Evolutionary conservation across 306 rosid genomes (phyloP).

Genomic region (Gleditsia sinensis): DNA sequence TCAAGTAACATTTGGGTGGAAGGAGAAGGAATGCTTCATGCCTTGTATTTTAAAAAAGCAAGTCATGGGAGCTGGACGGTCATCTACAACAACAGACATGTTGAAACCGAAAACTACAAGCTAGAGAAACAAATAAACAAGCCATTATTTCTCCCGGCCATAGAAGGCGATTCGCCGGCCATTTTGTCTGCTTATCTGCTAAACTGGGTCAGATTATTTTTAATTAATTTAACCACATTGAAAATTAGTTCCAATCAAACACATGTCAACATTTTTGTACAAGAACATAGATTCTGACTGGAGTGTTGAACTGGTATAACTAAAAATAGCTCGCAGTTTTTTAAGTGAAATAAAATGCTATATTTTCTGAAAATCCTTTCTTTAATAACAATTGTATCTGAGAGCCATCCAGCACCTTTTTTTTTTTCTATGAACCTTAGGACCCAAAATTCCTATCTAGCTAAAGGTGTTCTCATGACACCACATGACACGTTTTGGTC

Average conservation of each 20-base stretch:
- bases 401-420: neutral
- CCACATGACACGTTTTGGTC: neutral
- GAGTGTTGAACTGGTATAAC: neutral
- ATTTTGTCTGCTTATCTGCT: conserved; percentile 51
- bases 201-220: conserved; percentile 29
- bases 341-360: too few relatives aligned
- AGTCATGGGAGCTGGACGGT: conserved; percentile 30
- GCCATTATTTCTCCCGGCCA: conserved; percentile 57
- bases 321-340: too few relatives aligned
- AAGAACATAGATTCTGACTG: neutral
- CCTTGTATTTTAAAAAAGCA: conserved; percentile 48
- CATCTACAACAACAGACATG: conserved; percentile 54
- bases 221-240: neutral
- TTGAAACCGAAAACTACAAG: conserved; percentile 48
- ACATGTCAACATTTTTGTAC: neutral
- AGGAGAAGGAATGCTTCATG: conserved; percentile 82
- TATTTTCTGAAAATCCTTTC: too few relatives aligned
- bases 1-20: conserved; percentile 63
- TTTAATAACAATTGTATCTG: too few relatives aligned
- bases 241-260: neutral
- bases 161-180: conserved; percentile 52
- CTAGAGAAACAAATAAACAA: conserved; percentile 51
- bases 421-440: neutral
- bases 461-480: neutral
- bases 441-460: neutral